Evolutionary conservation across 225 moss, liverwort and hornwort genomes (phyloP).

Genomic region (Thuidium tamariscinum): DNA sequence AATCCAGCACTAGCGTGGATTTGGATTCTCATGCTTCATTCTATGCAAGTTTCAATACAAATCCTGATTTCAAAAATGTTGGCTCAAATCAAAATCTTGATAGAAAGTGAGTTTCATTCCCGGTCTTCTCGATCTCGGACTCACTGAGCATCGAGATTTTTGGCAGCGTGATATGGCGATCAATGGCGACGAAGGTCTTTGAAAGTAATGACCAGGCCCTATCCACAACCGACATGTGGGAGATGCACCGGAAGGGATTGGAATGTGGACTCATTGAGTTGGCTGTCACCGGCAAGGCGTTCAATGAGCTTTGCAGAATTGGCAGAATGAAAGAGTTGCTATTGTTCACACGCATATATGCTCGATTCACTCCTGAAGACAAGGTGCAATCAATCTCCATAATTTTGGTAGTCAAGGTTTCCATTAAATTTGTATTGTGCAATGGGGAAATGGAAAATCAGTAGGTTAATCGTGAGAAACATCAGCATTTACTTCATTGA

Average conservation of each 20-base stretch:
- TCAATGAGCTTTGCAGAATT: slow-evolving; percentile 30
- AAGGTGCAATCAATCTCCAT: slow-evolving; percentile 15
- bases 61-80: background rate
- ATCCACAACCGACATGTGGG: slow-evolving; percentile 26
- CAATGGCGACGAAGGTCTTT: slow-evolving; percentile 2
- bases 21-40: background rate
- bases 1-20: background rate
- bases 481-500: background rate
- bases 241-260: slow-evolving; percentile 18
- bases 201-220: background rate
- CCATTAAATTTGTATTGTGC: too few relatives aligned
- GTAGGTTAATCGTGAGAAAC: background rate
- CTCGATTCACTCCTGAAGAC: slow-evolving; percentile 50
- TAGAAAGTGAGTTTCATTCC: background rate
- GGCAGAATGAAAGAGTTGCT: slow-evolving; percentile 35
- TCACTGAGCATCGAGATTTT: background rate
- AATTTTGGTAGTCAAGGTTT: background rate
- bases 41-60: background rate
- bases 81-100: background rate
- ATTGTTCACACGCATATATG: slow-evolving; percentile 38
- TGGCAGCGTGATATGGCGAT: slow-evolving; percentile 36
- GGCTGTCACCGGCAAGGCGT: slow-evolving; percentile 51
- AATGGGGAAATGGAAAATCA: background rate
- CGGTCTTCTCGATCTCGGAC: background rate
- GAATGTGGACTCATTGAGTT: slow-evolving; percentile 36